Evolutionary conservation across 1,139 yeast species (phyloP).

Genomic region (Yamadazyma siamensis): DNA sequence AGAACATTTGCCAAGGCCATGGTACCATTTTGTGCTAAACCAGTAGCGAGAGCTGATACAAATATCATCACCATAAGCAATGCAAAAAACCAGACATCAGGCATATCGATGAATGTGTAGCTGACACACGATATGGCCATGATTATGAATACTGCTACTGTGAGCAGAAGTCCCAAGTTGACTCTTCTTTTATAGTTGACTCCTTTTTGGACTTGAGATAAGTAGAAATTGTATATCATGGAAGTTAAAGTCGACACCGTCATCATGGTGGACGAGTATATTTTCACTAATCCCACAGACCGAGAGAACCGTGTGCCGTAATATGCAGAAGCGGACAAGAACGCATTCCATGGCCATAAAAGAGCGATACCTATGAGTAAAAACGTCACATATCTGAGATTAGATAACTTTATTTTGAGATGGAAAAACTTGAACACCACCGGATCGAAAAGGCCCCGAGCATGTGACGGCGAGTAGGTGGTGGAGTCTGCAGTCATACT

Average conservation of each 20-base stretch:
- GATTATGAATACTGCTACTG: constrained; percentile 52
- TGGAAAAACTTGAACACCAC: constrained; percentile 20
- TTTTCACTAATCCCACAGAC: constrained; percentile 50
- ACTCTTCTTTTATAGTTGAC: constrained; percentile 63
- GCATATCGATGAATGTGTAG: constrained; percentile 33
- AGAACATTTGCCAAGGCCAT: constrained; percentile 82
- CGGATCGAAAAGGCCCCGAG: constrained; percentile 19
- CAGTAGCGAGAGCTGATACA: constrained; percentile 61
- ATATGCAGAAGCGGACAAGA: constrained; percentile 81
- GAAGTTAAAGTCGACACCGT: constrained; percentile 75
- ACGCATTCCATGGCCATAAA: constrained; percentile 97
- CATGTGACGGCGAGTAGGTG: background rate
- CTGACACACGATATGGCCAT: constrained; percentile 53
- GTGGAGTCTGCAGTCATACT: too few species aligned
- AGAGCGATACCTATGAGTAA: constrained; percentile 70
- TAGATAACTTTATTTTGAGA: constrained; percentile 22
- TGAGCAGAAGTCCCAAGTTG: constrained; percentile 54
- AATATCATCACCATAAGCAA: constrained; percentile 58
- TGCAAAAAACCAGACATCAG: constrained; percentile 38
- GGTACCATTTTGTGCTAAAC: constrained; percentile 82
- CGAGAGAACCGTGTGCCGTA: constrained; percentile 63
- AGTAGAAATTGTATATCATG: constrained; percentile 53
- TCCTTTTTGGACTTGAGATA: constrained; percentile 67
- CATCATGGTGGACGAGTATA: constrained; percentile 87
- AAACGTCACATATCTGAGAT: constrained; percentile 59